Percentiles rank a stretch among this genome's conserved stretches.
These are phyloP conservation scores for Vigna unguiculata DNA, from an alignment of 306 rosid genomes.

Conservation along the genomic window DNA sequence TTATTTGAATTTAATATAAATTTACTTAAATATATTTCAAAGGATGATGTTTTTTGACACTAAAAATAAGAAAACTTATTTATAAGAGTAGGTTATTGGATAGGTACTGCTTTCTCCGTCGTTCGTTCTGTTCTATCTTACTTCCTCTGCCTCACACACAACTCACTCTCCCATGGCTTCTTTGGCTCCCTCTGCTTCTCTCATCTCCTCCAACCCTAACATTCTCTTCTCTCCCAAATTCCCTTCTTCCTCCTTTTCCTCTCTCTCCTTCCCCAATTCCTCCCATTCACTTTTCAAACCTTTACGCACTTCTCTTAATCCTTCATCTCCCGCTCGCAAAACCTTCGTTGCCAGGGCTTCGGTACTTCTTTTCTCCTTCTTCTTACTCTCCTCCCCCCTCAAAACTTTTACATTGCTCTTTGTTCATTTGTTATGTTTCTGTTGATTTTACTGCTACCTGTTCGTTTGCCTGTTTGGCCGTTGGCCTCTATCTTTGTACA, in stretches of 20 bases:
- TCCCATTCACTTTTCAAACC: constrained; percentile 61
- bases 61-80: no score
- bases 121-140: background rate
- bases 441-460: background rate
- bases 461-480: background rate
- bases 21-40: no score
- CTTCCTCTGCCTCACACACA: background rate
- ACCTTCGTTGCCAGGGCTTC: constrained; percentile 69
- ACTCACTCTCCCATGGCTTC: constrained; percentile 33
- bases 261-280: constrained; percentile 63
- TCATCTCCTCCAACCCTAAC: constrained; percentile 66
- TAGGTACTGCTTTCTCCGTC: background rate
- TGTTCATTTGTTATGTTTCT: background rate
- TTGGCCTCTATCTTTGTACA: background rate
- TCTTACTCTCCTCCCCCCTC: background rate
- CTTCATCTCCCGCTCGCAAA: constrained; percentile 48
- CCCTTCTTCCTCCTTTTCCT: constrained; percentile 32
- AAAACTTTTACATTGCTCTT: background rate
- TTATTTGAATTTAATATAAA: no score
- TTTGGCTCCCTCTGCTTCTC: constrained; percentile 61
- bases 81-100: no score
- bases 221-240: constrained; percentile 58
- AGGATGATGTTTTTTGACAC: no score
- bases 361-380: constrained; percentile 42
- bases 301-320: constrained; percentile 45